Evolutionary conservation across 2,329 filamentous ascomycete genomes (phyloP), one percentile per base, ranked within the genome.

Genomic region (Colletotrichum karsti): DNA sequence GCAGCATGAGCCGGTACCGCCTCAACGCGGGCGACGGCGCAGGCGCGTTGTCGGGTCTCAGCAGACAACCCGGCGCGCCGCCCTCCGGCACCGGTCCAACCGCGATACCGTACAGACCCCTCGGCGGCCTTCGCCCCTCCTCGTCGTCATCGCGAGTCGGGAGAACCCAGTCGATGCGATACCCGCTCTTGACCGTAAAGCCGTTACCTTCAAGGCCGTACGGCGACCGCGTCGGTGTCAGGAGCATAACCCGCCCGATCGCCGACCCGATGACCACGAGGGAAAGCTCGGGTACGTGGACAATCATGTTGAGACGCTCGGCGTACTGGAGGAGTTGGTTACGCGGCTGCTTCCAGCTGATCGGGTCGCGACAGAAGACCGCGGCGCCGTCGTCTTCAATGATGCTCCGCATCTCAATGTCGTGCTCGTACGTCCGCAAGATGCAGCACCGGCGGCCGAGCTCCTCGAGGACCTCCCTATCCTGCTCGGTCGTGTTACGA

Each of bases 1-100:
- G 90, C 77, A 95, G 79, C 76, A 95, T 86, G 64, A 95, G 72
- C 66, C 91, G 82, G 84, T 91, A 94, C 64, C 87, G 83, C 70
- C 83, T 82, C 67, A 81, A 77, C 33, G 74, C 69, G 7, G 73
- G 68, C 60, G 73, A 69, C 30, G 72, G 69, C n/a, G 63, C 69
- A 35, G 73, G 58, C 26, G 71, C 73, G 63, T 71, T 65, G 33
- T 69, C 59, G 48, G 69, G 66, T 42, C 61, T 39, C 33, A 69
- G 39, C n/a, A 66, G 22, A 56, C 66, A 59, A 18, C 66, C 66
- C 12, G 54, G 24, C 50, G 76, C 74, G 7, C 72, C 77, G 1
- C 82, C 75, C 56, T 80, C 84, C 57, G 89, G 91, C 7, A 93
- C 79, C 0, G 90, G 92, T 2, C 88, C 88, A 2, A 91, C 84